A percentile compares a stretch with the other conserved stretches of the same genome.
These are phyloP conservation scores for Abrus pulchellus DNA, from an alignment of 306 rosid species.

Conservation along the genomic window DNA sequence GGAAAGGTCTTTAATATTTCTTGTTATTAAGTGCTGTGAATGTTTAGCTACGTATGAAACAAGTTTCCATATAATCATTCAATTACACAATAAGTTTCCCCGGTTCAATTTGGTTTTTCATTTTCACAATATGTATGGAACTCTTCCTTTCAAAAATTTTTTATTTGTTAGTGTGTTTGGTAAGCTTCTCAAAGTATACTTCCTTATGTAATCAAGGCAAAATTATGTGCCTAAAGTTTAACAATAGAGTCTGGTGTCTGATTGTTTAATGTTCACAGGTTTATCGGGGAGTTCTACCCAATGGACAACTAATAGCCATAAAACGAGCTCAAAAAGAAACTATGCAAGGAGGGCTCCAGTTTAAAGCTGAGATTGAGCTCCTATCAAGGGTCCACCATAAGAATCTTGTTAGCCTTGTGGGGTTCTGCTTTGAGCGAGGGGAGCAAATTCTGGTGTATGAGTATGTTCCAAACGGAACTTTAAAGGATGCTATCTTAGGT, in stretches of 20 bases:
- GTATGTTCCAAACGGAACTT: conserved; percentile 62
- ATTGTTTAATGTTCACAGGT: conserved; percentile 51
- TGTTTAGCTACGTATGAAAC: neutral
- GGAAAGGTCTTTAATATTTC: conserved; percentile 57
- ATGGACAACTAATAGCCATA: conserved; percentile 63
- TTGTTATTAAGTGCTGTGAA: neutral
- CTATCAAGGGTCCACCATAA: conserved; percentile 79
- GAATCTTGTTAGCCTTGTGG: conserved; percentile 69
- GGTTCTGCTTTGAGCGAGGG: conserved; percentile 70
- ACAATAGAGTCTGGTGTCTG: neutral
- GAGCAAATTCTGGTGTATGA: conserved; percentile 76
- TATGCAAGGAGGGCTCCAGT: conserved; percentile 61
- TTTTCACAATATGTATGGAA: neutral
- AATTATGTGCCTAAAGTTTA: neutral
- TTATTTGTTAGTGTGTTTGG: neutral
- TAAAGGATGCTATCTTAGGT: conserved; percentile 65
- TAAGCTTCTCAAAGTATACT: neutral
- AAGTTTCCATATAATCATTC: neutral
- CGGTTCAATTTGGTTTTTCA: neutral
- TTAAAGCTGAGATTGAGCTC: conserved; percentile 73
- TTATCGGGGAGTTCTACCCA: conserved; percentile 60
- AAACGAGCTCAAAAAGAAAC: conserved; percentile 65
- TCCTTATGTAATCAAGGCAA: neutral
- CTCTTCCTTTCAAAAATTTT: neutral
- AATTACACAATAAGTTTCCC: neutral